Evolutionary conservation across 2,329 filamentous ascomycete genomes (phyloP).

Genomic region (Colletotrichum lentis): DNA sequence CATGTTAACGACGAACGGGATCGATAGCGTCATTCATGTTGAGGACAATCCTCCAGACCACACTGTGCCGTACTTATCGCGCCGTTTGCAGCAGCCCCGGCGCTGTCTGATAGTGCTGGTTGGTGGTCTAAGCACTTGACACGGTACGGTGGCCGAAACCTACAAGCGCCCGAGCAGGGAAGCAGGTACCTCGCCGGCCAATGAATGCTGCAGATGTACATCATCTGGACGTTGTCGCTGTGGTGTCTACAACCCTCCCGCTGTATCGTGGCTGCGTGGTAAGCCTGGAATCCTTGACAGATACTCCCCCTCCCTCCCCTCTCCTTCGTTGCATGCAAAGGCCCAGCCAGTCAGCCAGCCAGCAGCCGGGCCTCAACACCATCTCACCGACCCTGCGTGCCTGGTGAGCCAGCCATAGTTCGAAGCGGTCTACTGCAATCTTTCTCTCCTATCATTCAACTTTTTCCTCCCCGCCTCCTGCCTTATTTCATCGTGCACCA

Average conservation of each 20-base stretch:
- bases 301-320: not conserved
- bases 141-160: constrained; percentile 30
- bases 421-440: constrained; percentile 30
- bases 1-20: constrained; percentile 1
- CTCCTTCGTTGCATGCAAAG: constrained; percentile 23
- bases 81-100: constrained; percentile 14
- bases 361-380: constrained; percentile 35
- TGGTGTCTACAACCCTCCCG: not conserved
- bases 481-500: not conserved
- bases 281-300: constrained; percentile 23
- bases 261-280: constrained; percentile 25
- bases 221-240: constrained; percentile 8
- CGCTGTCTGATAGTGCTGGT: constrained; percentile 11
- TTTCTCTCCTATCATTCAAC: constrained; percentile 13
- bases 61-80: constrained; percentile 31
- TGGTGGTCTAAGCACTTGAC: constrained; percentile 26
- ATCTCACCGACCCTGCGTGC: constrained; percentile 36
- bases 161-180: constrained; percentile 11
- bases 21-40: constrained; percentile 33
- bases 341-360: constrained; percentile 27
- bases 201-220: constrained; percentile 27
- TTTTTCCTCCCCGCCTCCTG: constrained; percentile 1
- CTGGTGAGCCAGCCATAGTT: constrained; percentile 32
- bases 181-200: constrained; percentile 21
- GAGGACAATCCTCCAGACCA: not conserved